Percentiles rank a stretch among this genome's conserved stretches.
Evolutionary conservation across 78 protist genomes (phyloP).

Genomic region (Monocercomonoides exilis): DNA sequence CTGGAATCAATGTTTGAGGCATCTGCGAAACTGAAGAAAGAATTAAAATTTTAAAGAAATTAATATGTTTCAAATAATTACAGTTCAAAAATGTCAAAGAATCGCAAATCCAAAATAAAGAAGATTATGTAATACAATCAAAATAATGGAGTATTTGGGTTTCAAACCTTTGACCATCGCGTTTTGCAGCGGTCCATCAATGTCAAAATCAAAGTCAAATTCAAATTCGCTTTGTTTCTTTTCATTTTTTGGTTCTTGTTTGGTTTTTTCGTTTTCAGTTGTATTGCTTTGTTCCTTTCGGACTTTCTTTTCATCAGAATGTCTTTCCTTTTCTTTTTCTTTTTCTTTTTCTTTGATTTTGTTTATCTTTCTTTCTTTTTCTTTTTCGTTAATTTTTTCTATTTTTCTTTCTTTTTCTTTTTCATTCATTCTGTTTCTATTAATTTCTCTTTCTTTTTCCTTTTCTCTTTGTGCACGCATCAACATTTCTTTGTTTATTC

Average conservation of each 20-base stretch:
- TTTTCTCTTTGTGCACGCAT: neutral
- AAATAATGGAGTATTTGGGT: too few species aligned
- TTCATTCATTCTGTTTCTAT: neutral
- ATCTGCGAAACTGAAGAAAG: too few species aligned
- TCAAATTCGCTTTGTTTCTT: neutral
- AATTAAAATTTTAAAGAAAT: too few species aligned
- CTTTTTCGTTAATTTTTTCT: neutral
- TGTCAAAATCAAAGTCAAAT: neutral
- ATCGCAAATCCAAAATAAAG: too few species aligned
- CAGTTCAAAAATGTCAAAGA: too few species aligned
- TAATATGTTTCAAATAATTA: too few species aligned
- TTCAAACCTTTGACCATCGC: neutral
- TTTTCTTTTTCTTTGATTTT: neutral
- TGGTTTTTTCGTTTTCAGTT: neutral
- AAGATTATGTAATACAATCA: too few species aligned
- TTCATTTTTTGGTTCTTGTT: neutral
- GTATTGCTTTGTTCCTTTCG: neutral
- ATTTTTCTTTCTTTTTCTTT: neutral
- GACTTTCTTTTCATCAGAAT: neutral
- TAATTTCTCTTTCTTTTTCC: neutral
- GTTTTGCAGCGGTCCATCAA: neutral
- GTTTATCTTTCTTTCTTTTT: neutral
- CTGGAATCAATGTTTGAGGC: too few species aligned
- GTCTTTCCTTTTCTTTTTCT: neutral
- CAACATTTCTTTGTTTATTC: too few species aligned